A percentile compares a stretch with the other conserved stretches of the same genome.
These are phyloP conservation scores for Penicillium sp. DNA, from an alignment of 2,329 filamentous ascomycete species.

Conservation along the genomic window DNA sequence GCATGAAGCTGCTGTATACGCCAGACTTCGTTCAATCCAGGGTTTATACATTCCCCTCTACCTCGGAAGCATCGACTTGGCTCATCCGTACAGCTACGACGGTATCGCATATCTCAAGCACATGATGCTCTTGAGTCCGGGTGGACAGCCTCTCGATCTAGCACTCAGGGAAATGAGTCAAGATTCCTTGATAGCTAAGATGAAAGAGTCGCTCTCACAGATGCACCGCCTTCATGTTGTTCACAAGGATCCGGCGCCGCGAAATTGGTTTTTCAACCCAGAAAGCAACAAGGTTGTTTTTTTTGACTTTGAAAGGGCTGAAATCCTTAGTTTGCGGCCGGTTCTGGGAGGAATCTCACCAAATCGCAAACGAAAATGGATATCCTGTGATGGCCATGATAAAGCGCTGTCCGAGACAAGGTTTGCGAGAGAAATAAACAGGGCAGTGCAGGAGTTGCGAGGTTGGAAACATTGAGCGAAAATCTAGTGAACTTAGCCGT, in stretches of 20 bases:
- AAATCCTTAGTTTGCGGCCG: conserved; percentile 5
- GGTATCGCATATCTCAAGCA: conserved; percentile 19
- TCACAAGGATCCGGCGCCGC: conserved; percentile 16
- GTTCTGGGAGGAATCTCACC: conserved; percentile 9
- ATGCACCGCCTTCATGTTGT: conserved; percentile 17
- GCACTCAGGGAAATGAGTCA: conserved; percentile 5
- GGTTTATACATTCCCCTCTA: conserved; percentile 19
- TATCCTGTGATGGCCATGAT: too few relatives aligned
- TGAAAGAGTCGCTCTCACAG: conserved; percentile 13
- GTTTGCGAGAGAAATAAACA: too few relatives aligned
- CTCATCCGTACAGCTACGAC: conserved; percentile 16
- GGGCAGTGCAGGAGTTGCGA: too few relatives aligned
- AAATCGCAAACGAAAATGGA: conserved; percentile 12
- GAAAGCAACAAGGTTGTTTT: conserved; percentile 14
- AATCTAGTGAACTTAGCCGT: too few relatives aligned
- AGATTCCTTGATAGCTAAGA: conserved; percentile 9
- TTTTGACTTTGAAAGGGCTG: conserved; percentile 19
- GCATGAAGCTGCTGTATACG: conserved; percentile 22
- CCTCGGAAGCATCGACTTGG: conserved; percentile 22
- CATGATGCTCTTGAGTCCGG: conserved; percentile 19
- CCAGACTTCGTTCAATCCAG: conserved; percentile 17
- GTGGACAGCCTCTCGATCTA: conserved; percentile 13
- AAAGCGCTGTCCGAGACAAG: too few relatives aligned
- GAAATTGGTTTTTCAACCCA: conserved; percentile 16
- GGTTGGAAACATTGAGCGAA: too few relatives aligned